Base-by-base conservation (phyloP, 192 early-diverging fungal genomes). In the Jimgerdemannia lactiflua region DNA sequence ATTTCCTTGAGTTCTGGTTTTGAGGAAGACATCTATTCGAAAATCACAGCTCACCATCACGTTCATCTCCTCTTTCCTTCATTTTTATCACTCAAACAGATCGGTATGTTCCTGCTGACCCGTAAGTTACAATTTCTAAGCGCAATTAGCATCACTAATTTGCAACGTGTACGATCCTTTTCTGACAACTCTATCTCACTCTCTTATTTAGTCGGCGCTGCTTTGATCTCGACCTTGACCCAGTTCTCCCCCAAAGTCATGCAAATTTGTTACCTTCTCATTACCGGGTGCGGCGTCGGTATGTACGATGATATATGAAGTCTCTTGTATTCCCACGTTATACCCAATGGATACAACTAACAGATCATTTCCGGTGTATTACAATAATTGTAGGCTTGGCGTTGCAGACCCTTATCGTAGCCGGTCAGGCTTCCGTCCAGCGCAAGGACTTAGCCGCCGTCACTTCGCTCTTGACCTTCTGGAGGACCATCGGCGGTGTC, bases 231-330 rank as follows among this genome's bases (percentile, higher is more conserved):
- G 3, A 83, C 88, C 2, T 75, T 94, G 39, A 70, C 80, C 64
- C 83, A 79, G 39, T 73, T 78, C 18, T 78, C 87, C 14, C 81
- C 59, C 39, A 74, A 74, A 1, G 90, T 84, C n/a, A 74, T 84
- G 78, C 81, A 86, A 64, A 87, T 91, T 73, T 85, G 90, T 10
- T 93, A 85, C 70, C 74, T 95, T 70, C 73, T 95, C 10, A 73
- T 95, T 65, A 42, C 87, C 54, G 95, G 95, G 2, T 42, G 89
- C 39, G 97, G 97, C 8, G 69, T 91, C 20, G 96, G 97, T 49
- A 71, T 80, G 29, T 87, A 89, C 70, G 83, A 29, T 29, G 29
- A 29, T 1, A 29, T 29, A 29, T 29, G 29, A 29, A 29, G 29
- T 29, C 29, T 29, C 29, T 29, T 29, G 29, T 29, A 29, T 29